Conservation (phyloP, 1,139 yeast species). For the Diutina scorzettiae region DNA sequence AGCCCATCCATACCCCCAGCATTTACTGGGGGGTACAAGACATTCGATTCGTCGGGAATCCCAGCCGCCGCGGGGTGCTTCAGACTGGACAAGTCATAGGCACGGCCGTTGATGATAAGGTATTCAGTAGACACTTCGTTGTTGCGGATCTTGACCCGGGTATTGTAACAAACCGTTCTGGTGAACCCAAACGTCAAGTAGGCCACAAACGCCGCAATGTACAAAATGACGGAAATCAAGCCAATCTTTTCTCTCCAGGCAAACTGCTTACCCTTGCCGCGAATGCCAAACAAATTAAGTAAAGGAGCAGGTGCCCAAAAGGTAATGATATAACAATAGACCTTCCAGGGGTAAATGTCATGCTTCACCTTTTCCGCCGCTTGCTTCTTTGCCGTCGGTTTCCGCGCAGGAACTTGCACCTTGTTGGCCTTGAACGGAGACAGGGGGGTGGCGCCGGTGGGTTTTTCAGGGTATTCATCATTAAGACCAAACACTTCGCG, state of each 20-base stretch:
- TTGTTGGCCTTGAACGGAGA: not conserved
- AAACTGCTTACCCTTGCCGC: conserved; percentile 68
- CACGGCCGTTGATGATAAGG: conserved; percentile 70
- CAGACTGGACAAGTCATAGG: conserved; percentile 60
- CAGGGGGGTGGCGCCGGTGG: not conserved
- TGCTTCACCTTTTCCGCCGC: conserved; percentile 8
- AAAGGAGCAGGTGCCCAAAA: conserved; percentile 88
- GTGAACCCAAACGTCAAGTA: conserved; percentile 89
- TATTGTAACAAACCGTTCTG: conserved; percentile 56
- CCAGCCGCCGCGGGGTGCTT: conserved; percentile 78
- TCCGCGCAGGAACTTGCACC: conserved; percentile 7
- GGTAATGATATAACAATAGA: conserved; percentile 68
- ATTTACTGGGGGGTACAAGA: conserved; percentile 71
- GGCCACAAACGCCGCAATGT: conserved; percentile 70
- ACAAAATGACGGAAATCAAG: conserved; percentile 60
- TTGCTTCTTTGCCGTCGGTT: conserved; percentile 7
- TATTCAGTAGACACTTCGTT: conserved; percentile 48
- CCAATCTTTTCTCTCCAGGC: conserved; percentile 98
- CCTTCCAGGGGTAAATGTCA: conserved; percentile 58
- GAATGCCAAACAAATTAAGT: conserved; percentile 63
- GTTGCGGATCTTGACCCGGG: conserved; percentile 31
- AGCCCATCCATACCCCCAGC: conserved; percentile 91
- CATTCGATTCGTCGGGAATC: conserved; percentile 49
- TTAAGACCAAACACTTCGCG: conserved; percentile 48
- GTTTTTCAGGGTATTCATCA: conserved; percentile 30